Evolutionary conservation across 2,329 filamentous ascomycete genomes (phyloP).

Genomic region (Hysterium pulicare): DNA sequence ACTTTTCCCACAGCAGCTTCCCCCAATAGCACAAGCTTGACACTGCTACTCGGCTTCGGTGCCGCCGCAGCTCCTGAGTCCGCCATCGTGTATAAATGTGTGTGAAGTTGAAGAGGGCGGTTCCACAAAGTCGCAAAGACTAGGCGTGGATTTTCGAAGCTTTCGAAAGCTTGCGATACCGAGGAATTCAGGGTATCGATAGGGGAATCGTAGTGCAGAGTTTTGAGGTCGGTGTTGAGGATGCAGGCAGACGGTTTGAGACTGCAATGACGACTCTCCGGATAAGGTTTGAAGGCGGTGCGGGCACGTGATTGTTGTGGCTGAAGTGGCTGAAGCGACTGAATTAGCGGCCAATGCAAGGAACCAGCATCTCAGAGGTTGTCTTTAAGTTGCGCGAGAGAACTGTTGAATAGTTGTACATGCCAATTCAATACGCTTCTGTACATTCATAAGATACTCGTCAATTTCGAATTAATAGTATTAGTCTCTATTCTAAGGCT

Average conservation of each 20-base stretch:
- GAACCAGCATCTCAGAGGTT: no score
- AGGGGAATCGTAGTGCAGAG: not conserved
- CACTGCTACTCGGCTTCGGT: conserved; percentile 97
- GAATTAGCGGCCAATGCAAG: no score
- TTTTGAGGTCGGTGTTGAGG: not conserved
- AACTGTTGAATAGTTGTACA: no score
- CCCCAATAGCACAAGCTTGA: conserved; percentile 96
- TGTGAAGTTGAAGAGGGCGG: not conserved
- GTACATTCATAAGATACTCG: no score
- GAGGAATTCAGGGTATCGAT: not conserved
- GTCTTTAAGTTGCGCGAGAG: no score
- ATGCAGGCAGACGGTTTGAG: conserved; percentile 3
- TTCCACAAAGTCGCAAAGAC: not conserved
- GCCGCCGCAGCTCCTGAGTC: conserved; percentile 63
- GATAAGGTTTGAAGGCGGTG: no score
- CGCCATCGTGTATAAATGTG: conserved; percentile 54
- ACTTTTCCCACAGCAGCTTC: conserved; percentile 99
- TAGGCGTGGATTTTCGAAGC: not conserved
- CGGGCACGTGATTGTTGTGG: no score
- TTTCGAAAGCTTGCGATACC: not conserved
- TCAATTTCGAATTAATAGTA: no score
- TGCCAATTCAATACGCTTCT: no score
- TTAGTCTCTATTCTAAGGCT: no score
- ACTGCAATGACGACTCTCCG: conserved; percentile 2
- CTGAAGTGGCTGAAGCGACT: no score